Conservation (phyloP, 2,329 filamentous ascomycete genomes). For the Ophiostoma ulmi region DNA sequence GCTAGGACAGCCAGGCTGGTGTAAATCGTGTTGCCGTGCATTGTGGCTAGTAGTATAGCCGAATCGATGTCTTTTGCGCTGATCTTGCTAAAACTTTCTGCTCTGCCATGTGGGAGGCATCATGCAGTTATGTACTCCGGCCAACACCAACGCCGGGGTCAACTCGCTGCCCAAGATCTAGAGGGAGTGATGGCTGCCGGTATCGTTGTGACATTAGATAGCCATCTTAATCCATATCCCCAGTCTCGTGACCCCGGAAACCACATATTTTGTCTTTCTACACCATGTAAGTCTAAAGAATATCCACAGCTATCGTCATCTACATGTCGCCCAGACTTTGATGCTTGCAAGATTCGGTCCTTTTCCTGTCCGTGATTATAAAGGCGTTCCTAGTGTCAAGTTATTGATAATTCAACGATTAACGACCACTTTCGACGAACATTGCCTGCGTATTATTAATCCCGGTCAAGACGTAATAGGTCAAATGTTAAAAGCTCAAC, state of each 20-base stretch:
- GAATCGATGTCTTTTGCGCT: conserved; percentile 7
- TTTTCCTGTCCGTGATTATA: neutral
- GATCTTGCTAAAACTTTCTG: neutral
- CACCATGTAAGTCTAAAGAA: neutral
- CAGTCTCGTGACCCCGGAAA: conserved; percentile 6
- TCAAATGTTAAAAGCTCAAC: neutral
- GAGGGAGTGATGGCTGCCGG: neutral
- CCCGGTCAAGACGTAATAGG: neutral
- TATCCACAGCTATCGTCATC: conserved; percentile 3
- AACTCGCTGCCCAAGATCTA: neutral
- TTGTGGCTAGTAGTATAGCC: neutral
- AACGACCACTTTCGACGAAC: neutral
- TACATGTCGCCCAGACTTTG: neutral
- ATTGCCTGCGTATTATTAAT: neutral
- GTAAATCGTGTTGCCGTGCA: conserved; percentile 12
- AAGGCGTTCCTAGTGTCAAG: neutral
- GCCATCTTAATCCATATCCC: neutral
- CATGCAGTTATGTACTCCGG: conserved; percentile 13
- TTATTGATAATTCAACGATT: neutral
- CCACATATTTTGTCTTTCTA: neutral
- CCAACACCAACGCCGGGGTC: neutral
- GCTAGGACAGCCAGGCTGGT: conserved; percentile 35
- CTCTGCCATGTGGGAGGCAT: neutral
- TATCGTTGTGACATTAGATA: neutral
- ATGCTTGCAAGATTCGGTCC: conserved; percentile 4